phyloP scores from a whole-genome alignment of 2,329 filamentous ascomycete genomes.

The Aspergillus niger region DNA sequence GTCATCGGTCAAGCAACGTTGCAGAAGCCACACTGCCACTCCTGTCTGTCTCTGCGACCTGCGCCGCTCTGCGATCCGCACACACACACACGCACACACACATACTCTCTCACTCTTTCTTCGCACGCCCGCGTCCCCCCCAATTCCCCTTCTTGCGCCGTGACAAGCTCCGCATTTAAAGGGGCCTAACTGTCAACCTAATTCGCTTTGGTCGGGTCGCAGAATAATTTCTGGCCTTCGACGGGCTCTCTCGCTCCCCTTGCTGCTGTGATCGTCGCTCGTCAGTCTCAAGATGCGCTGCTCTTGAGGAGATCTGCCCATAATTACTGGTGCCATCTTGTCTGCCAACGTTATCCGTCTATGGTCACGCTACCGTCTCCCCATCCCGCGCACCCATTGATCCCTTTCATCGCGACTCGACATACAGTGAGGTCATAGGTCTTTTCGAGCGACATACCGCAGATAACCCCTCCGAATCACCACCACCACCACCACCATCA shows the following conservation, averaged over 20 bases:
- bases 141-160: slow-evolving; percentile 6
- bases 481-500: no score
- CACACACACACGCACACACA: slow-evolving; percentile 1
- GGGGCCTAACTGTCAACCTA: slow-evolving; percentile 8
- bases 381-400: slow-evolving; percentile 23
- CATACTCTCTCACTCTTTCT: neutral
- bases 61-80: slow-evolving; percentile 21
- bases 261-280: slow-evolving; percentile 10
- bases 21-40: slow-evolving; percentile 18
- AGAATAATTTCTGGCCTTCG: neutral
- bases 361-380: slow-evolving; percentile 36
- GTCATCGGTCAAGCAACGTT: slow-evolving; percentile 19
- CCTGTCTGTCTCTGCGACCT: slow-evolving; percentile 20
- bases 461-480: slow-evolving; percentile 7
- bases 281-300: slow-evolving; percentile 29
- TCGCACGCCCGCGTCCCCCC: neutral
- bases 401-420: slow-evolving; percentile 13
- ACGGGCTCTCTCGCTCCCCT: slow-evolving; percentile 12
- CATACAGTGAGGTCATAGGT: slow-evolving; percentile 18
- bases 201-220: slow-evolving; percentile 15
- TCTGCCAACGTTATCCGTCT: slow-evolving; percentile 34
- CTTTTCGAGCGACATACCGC: slow-evolving; percentile 8
- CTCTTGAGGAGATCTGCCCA: slow-evolving; percentile 31
- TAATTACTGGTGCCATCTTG: slow-evolving; percentile 28
- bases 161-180: slow-evolving; percentile 1